Evolutionary conservation across 192 early-diverging fungal genomes (phyloP).

Genomic region (Coemansia sp.): DNA sequence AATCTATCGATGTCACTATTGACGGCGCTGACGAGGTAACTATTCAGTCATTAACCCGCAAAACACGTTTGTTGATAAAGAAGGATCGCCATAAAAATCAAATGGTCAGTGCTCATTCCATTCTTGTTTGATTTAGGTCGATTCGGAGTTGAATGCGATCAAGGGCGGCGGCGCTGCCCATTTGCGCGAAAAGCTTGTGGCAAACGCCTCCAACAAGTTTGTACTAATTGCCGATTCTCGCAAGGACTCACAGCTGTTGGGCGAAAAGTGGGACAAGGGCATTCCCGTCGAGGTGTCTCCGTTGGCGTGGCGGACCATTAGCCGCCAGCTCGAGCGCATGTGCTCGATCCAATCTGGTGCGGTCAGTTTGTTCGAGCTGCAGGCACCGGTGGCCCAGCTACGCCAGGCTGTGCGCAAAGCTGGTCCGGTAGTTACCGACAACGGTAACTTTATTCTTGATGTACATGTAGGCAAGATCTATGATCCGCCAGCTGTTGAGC

Average conservation of each 20-base stretch:
- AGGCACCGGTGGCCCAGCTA: slow-evolving; percentile 59
- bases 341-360: neutral
- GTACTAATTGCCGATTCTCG: slow-evolving; percentile 89
- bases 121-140: slow-evolving; percentile 56
- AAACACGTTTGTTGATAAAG: neutral
- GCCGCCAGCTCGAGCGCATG: slow-evolving; percentile 53
- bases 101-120: neutral
- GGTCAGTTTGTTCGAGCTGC: slow-evolving; percentile 23
- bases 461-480: slow-evolving; percentile 76
- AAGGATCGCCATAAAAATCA: neutral
- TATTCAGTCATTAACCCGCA: neutral
- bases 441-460: slow-evolving; percentile 91
- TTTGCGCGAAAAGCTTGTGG: slow-evolving; percentile 92
- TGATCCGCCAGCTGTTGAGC: slow-evolving; percentile 59
- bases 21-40: slow-evolving; percentile 85
- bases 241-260: slow-evolving; percentile 77
- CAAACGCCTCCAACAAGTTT: slow-evolving; percentile 76
- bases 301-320: slow-evolving; percentile 72
- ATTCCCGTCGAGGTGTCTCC: slow-evolving; percentile 91
- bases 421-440: slow-evolving; percentile 92
- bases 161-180: slow-evolving; percentile 96
- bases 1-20: slow-evolving; percentile 77
- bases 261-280: slow-evolving; percentile 84
- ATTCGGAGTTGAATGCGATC: slow-evolving; percentile 84
- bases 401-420: slow-evolving; percentile 87